phyloP scores from a whole-genome alignment of 2,329 filamentous ascomycete genomes.

The Penicillium sp. region DNA sequence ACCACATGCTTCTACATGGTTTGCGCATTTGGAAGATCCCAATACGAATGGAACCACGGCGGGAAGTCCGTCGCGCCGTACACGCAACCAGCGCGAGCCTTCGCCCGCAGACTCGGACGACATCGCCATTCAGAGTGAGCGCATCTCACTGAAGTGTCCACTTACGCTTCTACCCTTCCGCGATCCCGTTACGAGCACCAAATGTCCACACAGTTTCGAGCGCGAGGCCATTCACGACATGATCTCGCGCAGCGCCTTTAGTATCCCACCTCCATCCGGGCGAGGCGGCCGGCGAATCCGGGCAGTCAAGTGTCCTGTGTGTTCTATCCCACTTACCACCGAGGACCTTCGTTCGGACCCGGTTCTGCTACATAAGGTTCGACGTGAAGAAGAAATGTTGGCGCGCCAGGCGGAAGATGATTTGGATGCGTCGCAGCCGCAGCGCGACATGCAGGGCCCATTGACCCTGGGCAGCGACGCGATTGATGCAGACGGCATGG shows the following conservation, averaged over 20 bases:
- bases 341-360: conserved; percentile 39
- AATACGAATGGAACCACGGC: conserved; percentile 5
- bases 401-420: conserved; percentile 32
- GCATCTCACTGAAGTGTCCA: conserved; percentile 45
- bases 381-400: conserved; percentile 28
- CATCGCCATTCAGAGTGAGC: conserved; percentile 44
- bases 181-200: conserved; percentile 45
- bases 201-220: conserved; percentile 50
- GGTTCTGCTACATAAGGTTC: conserved; percentile 37
- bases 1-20: conserved; percentile 59
- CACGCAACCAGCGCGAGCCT: conserved; percentile 21
- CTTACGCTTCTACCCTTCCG: conserved; percentile 44
- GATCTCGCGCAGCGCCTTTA: conserved; percentile 33
- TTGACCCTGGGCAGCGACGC: conserved; percentile 32
- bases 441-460: conserved; percentile 15
- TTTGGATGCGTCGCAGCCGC: conserved; percentile 18
- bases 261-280: conserved; percentile 22
- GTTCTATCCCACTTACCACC: conserved; percentile 34
- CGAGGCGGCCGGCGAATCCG: conserved; percentile 20
- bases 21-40: conserved; percentile 46
- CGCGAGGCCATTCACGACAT: conserved; percentile 43
- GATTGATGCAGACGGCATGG: conserved; percentile 20
- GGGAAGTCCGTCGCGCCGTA: conserved; percentile 9
- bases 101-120: conserved; percentile 38
- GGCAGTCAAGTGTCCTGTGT: conserved; percentile 41